Base-by-base conservation (phyloP, 345 rosid genomes). In the Barbarea vulgaris region DNA sequence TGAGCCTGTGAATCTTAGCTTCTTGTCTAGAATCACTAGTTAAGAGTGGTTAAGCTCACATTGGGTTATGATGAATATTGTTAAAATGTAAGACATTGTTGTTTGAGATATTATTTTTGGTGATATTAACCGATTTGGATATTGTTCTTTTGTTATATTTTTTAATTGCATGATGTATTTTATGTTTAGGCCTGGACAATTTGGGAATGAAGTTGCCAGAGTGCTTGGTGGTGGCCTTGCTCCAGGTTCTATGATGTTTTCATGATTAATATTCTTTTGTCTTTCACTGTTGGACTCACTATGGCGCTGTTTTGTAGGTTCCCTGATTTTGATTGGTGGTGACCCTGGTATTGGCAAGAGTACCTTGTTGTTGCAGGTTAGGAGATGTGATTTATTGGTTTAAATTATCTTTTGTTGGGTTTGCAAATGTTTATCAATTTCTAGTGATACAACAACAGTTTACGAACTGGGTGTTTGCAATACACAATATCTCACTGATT, bases 341-440 rank as follows among this genome's bases (percentile, higher is more conserved):
- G 96, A 94, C 76, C 98, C 97, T 55, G 97, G 98, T 69, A 89
- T 94, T 76, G 98, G 98, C 79, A 94, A 94, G 85, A 94, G 98
- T 69, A 94, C 98, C 21, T 77, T 94, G 66, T 75, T 94, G 64
- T 83, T 94, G 82, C 98, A 94, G 91, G 98, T 91, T 69, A 11
- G 31, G 64, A 28, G 3, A 53, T 64, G 44, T 10, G 15, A 39
- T 18, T 31, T 15, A 11, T 51, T 27, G 61, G 22, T 61, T 64
- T 34, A n/a, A 34, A 5, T 58, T 33, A 14, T 5, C 25, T 37
- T 66, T 5, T 22, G 15, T 8, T 53, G 39, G 30, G 39, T 28
- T 55, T 13, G 60, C 42, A 27, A 46, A 52, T 56, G 41, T 56
- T 64, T 18, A 17, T 62, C 24, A 57, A 10, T 14, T 17, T n/a